Conservation (phyloP, 2,329 filamentous ascomycete species). For the Ophiocordyceps robertsii region DNA sequence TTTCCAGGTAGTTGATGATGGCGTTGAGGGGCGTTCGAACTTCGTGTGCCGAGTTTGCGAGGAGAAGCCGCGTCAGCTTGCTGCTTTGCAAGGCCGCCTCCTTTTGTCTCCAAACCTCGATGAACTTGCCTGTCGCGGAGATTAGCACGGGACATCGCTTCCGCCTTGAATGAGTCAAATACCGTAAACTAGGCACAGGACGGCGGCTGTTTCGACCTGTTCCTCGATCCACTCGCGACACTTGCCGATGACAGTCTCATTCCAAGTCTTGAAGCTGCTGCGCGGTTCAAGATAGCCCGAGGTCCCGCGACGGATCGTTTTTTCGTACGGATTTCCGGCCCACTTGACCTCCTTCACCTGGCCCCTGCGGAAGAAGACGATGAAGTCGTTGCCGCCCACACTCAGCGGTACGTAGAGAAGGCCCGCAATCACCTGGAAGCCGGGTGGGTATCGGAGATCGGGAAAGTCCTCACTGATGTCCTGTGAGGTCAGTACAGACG, state of each 20-base stretch:
- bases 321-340: conserved; percentile 81
- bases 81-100: conserved; percentile 73
- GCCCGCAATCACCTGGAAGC: conserved; percentile 66
- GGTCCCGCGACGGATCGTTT: conserved; percentile 58
- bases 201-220: conserved; percentile 77
- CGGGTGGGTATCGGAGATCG: conserved; percentile 65
- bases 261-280: conserved; percentile 70
- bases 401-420: conserved; percentile 73
- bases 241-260: conserved; percentile 67
- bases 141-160: conserved; percentile 1
- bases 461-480: conserved; percentile 68
- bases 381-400: conserved; percentile 65
- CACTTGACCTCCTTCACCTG: conserved; percentile 68
- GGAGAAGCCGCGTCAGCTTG: conserved; percentile 61
- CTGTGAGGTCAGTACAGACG: conserved; percentile 64
- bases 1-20: conserved; percentile 90
- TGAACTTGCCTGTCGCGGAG: conserved; percentile 47
- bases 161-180: conserved; percentile 19
- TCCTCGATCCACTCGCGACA: conserved; percentile 83
- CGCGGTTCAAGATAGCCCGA: conserved; percentile 63
- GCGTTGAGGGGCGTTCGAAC: conserved; percentile 84
- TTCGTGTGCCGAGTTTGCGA: conserved; percentile 85
- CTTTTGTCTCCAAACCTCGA: conserved; percentile 86
- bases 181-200: conserved; percentile 77
- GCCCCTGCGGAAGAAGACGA: conserved; percentile 76